Base-by-base conservation (phyloP, 768 basidiomycete genomes). In the Mycena kentingensis region DNA sequence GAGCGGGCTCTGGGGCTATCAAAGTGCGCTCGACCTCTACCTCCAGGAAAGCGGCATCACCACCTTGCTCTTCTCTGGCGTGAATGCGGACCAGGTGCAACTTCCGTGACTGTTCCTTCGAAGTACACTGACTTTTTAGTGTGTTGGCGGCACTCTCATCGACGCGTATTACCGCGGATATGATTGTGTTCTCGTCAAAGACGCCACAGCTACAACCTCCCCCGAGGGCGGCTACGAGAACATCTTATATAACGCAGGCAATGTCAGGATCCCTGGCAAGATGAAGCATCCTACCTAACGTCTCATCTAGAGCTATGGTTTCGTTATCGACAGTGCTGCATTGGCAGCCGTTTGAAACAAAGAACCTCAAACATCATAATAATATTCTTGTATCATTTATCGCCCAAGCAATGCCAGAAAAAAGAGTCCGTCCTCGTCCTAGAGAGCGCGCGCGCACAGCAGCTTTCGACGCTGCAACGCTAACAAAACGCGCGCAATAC, bases 81-180 rank as follows among this genome's bases (percentile, higher is more conserved):
- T 87, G 16, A 87, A 86, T 61, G 72, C 85, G 5, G 84, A 85
- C 60, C 83, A 85, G 77, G 85, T 83, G 50, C 13, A 46, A 25
- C 24, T 22, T 32, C 16, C 26, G 24, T 36, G 28, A 18, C 6
- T 16, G 31, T 34, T 21, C 29, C 34, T 13, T 22, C 38, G 5
- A 15, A 6, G 1, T 28, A 0, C 34, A 16, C 28, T 27, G 15
- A 31, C 38, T 5, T 38, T 8, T 35, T 53, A 85, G 83, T 86
- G 86, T 57, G 85, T 87, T 24, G 68, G 77, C 11, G 85, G 85
- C 3, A 87, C 85, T 1, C 59, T 87, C 26, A 73, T 78, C 6
- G 84, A 86, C 54, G 80, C 83, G 4, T 85, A 84, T 64, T 85
- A 71, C 66, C 73, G 76, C 32, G 85, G 85, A 12, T 86, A 86